A percentile compares a stretch with the other conserved stretches of the same genome.
Evolutionary conservation across 1,284 basidiomycete genomes (phyloP).

Genomic region (Afroboletus lepidellus): DNA sequence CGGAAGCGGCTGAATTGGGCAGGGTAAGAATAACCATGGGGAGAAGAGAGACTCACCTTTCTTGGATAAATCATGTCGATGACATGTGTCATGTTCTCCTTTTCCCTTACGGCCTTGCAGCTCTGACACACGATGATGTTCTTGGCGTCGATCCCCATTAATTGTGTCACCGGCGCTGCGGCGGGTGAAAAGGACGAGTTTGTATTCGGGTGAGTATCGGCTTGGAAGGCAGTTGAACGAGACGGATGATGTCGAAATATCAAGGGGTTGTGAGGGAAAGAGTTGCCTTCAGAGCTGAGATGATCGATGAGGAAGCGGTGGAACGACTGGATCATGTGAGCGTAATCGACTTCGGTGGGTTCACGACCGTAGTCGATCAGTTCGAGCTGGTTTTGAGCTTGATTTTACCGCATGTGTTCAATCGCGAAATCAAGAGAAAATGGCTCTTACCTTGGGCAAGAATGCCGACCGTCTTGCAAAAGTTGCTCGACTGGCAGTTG

Average conservation of each 20-base stretch:
- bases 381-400: slow-evolving; percentile 78
- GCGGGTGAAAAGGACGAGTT: slow-evolving; percentile 36
- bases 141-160: slow-evolving; percentile 75
- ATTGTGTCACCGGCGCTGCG: slow-evolving; percentile 72
- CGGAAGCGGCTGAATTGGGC: slow-evolving; percentile 36
- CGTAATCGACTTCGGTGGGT: slow-evolving; percentile 69
- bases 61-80: slow-evolving; percentile 90
- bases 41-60: slow-evolving; percentile 47
- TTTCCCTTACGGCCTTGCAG: slow-evolving; percentile 71
- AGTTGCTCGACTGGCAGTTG: slow-evolving; percentile 97
- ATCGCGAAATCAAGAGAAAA: not conserved
- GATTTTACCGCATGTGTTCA: slow-evolving; percentile 1
- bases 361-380: slow-evolving; percentile 88
- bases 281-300: slow-evolving; percentile 68
- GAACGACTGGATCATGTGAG: slow-evolving; percentile 90
- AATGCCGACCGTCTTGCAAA: slow-evolving; percentile 88
- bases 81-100: slow-evolving; percentile 76
- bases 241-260: slow-evolving; percentile 36
- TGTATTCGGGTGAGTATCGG: slow-evolving; percentile 11
- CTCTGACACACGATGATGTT: slow-evolving; percentile 74
- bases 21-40: not conserved
- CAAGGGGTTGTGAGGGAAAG: slow-evolving; percentile 61
- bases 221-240: slow-evolving; percentile 20
- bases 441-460: slow-evolving; percentile 66
- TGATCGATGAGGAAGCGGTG: slow-evolving; percentile 92